These are phyloP conservation scores for Sechiopsis laciniata DNA, from an alignment of 306 rosid genomes.

Conservation along the genomic window DNA sequence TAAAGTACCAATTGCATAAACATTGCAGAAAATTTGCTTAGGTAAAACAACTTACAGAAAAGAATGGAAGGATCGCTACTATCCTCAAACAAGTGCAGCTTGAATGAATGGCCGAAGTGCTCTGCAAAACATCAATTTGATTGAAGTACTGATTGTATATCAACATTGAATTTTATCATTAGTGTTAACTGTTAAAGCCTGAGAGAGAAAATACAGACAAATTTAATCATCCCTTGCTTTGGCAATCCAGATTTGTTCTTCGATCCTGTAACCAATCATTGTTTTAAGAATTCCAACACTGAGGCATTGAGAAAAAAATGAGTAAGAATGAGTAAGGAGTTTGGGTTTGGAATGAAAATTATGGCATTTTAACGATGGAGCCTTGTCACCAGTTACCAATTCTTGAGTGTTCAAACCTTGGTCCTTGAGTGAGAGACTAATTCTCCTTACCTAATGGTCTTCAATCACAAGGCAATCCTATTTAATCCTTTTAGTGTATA, in stretches of 20 bases:
- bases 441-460: too few species aligned
- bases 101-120: background rate
- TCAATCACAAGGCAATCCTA: too few species aligned
- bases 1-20: slow-evolving; percentile 11
- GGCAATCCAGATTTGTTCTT: background rate
- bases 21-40: background rate
- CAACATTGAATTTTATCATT: background rate
- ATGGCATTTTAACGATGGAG: too few species aligned
- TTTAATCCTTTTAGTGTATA: too few species aligned
- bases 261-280: background rate
- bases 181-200: background rate
- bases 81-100: slow-evolving; percentile 1
- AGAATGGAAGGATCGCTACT: background rate
- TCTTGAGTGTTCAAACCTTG: too few species aligned
- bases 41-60: slow-evolving; percentile 2
- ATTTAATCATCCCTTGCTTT: background rate
- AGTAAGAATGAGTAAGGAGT: background rate
- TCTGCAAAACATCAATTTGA: background rate
- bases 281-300: background rate
- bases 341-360: too few species aligned
- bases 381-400: too few species aligned
- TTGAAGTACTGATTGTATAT: background rate
- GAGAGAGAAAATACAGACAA: background rate
- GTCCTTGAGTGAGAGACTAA: too few species aligned
- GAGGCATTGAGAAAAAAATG: background rate